phyloP scores from a whole-genome alignment of 805 yeast species.

The Metschnikowia chrysomelidarum region DNA sequence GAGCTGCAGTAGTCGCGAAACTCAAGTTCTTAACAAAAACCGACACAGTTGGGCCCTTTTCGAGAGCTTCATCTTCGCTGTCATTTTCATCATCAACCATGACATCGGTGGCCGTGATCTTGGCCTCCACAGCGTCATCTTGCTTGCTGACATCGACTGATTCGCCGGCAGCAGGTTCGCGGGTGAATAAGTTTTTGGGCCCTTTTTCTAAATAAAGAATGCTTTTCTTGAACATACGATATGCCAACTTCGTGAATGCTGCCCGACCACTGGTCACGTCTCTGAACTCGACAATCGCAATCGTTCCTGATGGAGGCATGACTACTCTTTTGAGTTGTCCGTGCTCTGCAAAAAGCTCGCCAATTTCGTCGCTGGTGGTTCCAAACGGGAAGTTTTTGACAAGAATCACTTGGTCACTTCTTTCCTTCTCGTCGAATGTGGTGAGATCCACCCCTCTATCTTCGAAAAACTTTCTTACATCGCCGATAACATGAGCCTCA shows the following conservation, averaged over 20 bases:
- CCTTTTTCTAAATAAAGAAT: slow-evolving; percentile 92
- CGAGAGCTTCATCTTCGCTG: slow-evolving; percentile 39
- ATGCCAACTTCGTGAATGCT: slow-evolving; percentile 86
- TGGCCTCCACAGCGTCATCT: slow-evolving; percentile 31
- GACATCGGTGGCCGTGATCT: slow-evolving; percentile 44
- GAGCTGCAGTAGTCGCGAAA: slow-evolving; percentile 67
- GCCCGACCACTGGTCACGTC: slow-evolving; percentile 81
- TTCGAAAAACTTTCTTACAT: slow-evolving; percentile 85
- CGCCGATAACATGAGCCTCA: slow-evolving; percentile 92
- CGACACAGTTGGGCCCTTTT: slow-evolving; percentile 75
- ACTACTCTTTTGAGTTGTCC: slow-evolving; percentile 79
- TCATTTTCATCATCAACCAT: slow-evolving; percentile 23
- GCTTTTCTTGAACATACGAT: slow-evolving; percentile 81
- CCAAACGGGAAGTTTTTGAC: slow-evolving; percentile 92
- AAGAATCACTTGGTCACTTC: slow-evolving; percentile 77
- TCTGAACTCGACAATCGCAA: slow-evolving; percentile 88
- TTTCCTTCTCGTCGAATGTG: slow-evolving; percentile 60
- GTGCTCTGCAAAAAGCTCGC: slow-evolving; percentile 74
- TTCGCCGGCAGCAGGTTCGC: slow-evolving; percentile 48
- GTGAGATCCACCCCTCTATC: slow-evolving; percentile 79
- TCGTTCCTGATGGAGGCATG: slow-evolving; percentile 96
- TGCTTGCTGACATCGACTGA: slow-evolving; percentile 20
- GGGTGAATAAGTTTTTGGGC: slow-evolving; percentile 74
- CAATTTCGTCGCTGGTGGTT: slow-evolving; percentile 74
- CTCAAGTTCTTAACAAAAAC: slow-evolving; percentile 90